Evolutionary conservation across 2,329 filamentous ascomycete genomes (phyloP).

Genomic region (Aspergillus fijiensis): DNA sequence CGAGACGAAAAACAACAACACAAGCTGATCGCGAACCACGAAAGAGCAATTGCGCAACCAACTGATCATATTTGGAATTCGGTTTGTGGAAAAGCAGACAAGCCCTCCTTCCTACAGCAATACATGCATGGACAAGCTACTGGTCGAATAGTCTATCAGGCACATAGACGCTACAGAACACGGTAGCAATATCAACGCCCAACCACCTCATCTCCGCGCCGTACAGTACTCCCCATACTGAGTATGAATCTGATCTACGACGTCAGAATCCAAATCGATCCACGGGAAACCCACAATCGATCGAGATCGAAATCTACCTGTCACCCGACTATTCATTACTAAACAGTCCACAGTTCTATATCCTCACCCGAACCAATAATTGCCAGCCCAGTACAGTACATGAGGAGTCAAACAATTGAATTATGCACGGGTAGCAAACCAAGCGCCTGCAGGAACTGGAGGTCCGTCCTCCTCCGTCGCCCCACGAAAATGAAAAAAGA

Average conservation of each 20-base stretch:
- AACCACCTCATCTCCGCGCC: background rate
- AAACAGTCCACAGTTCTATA: background rate
- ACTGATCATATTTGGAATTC: too few species aligned
- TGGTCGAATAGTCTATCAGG: too few species aligned
- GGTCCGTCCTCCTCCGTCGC: background rate
- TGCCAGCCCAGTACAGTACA: background rate
- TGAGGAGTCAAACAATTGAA: background rate
- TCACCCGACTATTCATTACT: background rate
- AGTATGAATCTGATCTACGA: background rate
- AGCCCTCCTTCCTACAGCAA: background rate
- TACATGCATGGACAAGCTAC: background rate
- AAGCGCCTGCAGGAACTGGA: background rate
- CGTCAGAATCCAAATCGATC: background rate
- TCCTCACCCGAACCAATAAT: background rate
- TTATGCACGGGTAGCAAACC: background rate
- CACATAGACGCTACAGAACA: too few species aligned
- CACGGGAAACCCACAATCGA: background rate
- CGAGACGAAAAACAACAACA: too few species aligned
- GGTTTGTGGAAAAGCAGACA: too few species aligned
- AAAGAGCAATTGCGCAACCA: too few species aligned
- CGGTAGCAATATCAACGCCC: too few species aligned
- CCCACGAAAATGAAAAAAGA: background rate
- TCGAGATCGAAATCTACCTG: background rate
- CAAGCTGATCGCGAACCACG: too few species aligned
- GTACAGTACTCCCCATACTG: background rate